These are phyloP conservation scores for Cryphonectria japonica DNA, from an alignment of 2,329 filamentous ascomycete species.

Conservation along the genomic window DNA sequence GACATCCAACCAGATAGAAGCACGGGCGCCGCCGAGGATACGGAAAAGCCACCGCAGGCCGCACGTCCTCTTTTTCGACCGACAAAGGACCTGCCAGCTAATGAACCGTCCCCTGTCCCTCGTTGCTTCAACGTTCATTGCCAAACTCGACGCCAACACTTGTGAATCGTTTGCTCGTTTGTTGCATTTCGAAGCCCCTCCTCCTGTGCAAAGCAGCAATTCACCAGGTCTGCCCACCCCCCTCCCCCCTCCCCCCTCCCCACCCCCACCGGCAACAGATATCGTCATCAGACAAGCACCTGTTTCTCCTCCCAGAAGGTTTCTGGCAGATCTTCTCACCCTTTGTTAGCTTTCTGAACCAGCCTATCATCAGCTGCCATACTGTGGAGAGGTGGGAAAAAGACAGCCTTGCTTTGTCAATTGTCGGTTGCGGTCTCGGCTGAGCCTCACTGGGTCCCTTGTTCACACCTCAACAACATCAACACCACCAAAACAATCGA, in stretches of 20 bases:
- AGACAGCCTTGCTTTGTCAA: background rate
- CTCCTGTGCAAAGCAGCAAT: background rate
- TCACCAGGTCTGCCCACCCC: background rate
- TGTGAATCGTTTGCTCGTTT: background rate
- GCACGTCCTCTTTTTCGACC: background rate
- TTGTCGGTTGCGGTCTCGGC: conserved; percentile 16
- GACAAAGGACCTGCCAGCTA: background rate
- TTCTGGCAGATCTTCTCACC: background rate
- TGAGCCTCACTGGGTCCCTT: conserved; percentile 2
- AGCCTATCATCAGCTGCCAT: background rate
- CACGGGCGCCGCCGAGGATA: background rate
- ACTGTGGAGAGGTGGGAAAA: conserved; percentile 1
- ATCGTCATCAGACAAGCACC: conserved; percentile 1
- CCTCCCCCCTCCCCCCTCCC: background rate
- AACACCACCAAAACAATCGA: conserved; percentile 2
- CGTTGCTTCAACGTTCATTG: background rate
- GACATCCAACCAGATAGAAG: background rate
- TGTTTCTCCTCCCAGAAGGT: background rate
- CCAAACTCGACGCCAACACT: background rate
- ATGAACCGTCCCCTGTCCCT: background rate
- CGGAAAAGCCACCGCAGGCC: background rate
- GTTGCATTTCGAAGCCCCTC: background rate
- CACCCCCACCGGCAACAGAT: background rate
- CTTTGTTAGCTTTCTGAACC: background rate
- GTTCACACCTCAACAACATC: conserved; percentile 3